Percentiles rank a stretch among this genome's conserved stretches.
Conservation (phyloP, 2,329 filamentous ascomycete species). For the Daldinia sp. region DNA sequence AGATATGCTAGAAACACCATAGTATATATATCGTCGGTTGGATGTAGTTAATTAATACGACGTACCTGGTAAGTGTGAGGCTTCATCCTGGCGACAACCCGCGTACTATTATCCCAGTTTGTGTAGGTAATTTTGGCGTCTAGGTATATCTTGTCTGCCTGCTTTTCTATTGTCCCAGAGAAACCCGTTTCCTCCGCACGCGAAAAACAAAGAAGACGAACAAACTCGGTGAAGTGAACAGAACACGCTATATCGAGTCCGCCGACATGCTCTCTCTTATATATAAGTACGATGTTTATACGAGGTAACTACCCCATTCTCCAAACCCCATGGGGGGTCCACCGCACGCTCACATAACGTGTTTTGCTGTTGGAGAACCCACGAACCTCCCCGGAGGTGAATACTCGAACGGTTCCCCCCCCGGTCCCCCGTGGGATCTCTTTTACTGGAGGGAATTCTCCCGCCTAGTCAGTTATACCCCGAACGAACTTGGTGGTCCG, state of each 20-base stretch:
- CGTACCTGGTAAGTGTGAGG: slow-evolving; percentile 51
- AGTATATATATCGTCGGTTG: background rate
- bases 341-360: background rate
- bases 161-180: background rate
- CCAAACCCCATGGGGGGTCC: background rate
- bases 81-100: slow-evolving; percentile 43
- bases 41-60: background rate
- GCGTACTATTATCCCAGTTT: background rate
- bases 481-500: slow-evolving; percentile 3
- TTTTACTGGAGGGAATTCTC: slow-evolving; percentile 46
- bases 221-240: background rate
- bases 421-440: background rate
- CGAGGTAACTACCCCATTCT: background rate
- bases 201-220: background rate
- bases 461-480: background rate
- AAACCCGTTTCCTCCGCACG: background rate
- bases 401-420: too few species aligned
- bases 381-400: background rate
- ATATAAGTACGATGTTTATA: too few species aligned
- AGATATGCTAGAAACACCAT: background rate
- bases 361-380: background rate
- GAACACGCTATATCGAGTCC: background rate
- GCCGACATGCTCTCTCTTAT: background rate
- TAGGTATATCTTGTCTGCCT: background rate
- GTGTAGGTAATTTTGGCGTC: background rate